Conservation (phyloP, 306 rosid genomes). For the Citrullus colocynthis region DNA sequence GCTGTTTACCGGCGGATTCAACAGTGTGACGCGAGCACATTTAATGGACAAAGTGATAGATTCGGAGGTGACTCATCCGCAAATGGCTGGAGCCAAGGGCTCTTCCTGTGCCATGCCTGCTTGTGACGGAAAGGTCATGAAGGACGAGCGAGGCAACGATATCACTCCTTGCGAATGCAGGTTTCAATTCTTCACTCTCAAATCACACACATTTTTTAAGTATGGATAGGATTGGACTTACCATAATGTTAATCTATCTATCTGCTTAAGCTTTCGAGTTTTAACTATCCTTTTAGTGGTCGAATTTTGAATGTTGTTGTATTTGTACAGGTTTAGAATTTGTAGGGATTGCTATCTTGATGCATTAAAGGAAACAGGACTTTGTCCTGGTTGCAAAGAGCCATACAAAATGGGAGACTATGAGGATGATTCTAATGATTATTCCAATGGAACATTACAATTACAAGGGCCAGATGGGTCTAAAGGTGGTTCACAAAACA, state of each 20-base stretch:
- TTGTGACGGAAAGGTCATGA: slow-evolving; percentile 85
- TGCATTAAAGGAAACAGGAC: slow-evolving; percentile 51
- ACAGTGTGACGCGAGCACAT: slow-evolving; percentile 79
- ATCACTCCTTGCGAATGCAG: slow-evolving; percentile 82
- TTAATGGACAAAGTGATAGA: slow-evolving; percentile 90
- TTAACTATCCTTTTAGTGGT: too few relatives aligned
- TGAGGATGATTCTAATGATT: slow-evolving; percentile 35
- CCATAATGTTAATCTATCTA: not conserved
- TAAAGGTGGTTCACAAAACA: slow-evolving; percentile 39
- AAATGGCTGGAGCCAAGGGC: slow-evolving; percentile 92
- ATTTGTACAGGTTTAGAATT: slow-evolving; percentile 54
- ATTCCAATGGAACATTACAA: slow-evolving; percentile 31
- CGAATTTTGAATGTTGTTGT: not conserved
- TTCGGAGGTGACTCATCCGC: slow-evolving; percentile 78
- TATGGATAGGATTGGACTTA: not conserved
- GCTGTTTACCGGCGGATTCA: slow-evolving; percentile 77
- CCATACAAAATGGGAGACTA: slow-evolving; percentile 40
- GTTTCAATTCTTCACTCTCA: slow-evolving; percentile 12
- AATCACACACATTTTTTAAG: not conserved
- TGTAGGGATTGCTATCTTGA: slow-evolving; percentile 81
- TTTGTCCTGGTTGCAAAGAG: slow-evolving; percentile 91
- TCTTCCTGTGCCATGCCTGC: slow-evolving; percentile 57
- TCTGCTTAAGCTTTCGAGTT: not conserved
- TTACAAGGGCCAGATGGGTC: slow-evolving; percentile 47
- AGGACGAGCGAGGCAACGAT: slow-evolving; percentile 77